Percentiles rank a stretch among this genome's conserved stretches.
Conservation (phyloP, 192 early-diverging fungal genomes). For the Rhizophagus prolifer region DNA sequence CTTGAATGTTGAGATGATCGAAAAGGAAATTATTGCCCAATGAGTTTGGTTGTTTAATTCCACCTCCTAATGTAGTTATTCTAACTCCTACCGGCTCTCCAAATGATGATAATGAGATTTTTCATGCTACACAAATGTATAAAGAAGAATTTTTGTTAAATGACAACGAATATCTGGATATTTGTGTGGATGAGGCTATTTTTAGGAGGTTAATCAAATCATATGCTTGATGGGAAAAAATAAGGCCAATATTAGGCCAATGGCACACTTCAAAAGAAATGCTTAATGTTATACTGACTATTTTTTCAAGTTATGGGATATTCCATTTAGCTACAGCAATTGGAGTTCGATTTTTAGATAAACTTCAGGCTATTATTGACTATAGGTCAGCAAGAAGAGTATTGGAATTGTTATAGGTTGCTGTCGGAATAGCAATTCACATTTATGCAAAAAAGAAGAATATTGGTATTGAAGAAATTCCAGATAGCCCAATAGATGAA, state of each 20-base stretch:
- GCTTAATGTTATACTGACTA: not conserved
- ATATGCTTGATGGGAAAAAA: not conserved
- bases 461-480: not conserved
- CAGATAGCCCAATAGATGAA: too few species aligned
- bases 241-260: not conserved
- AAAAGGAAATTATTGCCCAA: not conserved
- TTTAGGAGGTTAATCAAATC: not conserved
- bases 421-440: not conserved
- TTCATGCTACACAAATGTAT: not conserved
- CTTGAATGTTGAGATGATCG: not conserved
- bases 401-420: not conserved
- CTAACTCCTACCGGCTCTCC: not conserved
- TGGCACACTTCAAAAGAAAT: not conserved
- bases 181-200: not conserved
- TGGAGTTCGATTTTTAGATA: not conserved
- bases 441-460: not conserved
- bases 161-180: not conserved
- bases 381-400: not conserved
- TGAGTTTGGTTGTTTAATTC: not conserved
- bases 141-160: not conserved
- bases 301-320: not conserved
- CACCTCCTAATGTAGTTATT: not conserved
- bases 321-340: not conserved
- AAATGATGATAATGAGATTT: not conserved
- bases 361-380: not conserved